These are phyloP conservation scores for Stemphylium beticola DNA, from an alignment of 2,329 filamentous ascomycete species.

Conservation along the genomic window DNA sequence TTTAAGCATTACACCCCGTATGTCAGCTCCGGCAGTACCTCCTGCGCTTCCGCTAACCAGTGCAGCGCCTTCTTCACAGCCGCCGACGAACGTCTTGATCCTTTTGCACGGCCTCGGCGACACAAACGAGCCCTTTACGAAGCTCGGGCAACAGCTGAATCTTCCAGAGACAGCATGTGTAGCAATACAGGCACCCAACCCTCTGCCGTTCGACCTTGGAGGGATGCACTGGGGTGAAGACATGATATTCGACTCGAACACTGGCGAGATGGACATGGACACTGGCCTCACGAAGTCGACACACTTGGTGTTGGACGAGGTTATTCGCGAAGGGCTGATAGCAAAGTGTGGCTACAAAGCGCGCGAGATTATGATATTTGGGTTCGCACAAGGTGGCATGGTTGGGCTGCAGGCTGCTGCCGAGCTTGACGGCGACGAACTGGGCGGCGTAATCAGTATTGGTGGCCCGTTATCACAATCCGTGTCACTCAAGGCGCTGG, in stretches of 20 bases:
- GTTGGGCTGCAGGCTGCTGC: slow-evolving; percentile 55
- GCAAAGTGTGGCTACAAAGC: slow-evolving; percentile 57
- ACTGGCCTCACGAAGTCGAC: slow-evolving; percentile 57
- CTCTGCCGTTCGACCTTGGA: slow-evolving; percentile 71
- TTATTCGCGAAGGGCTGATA: slow-evolving; percentile 55
- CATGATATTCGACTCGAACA: slow-evolving; percentile 60
- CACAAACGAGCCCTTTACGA: slow-evolving; percentile 69
- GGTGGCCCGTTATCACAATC: slow-evolving; percentile 63
- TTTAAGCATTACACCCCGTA: slow-evolving; percentile 55
- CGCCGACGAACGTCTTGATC: slow-evolving; percentile 76
- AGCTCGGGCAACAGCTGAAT: slow-evolving; percentile 70
- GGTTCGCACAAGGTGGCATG: slow-evolving; percentile 65
- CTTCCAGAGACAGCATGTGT: slow-evolving; percentile 81
- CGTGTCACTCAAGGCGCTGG: slow-evolving; percentile 33
- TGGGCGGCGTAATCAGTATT: slow-evolving; percentile 67
- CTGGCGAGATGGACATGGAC: slow-evolving; percentile 61
- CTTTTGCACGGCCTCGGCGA: slow-evolving; percentile 88
- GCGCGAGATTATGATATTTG: slow-evolving; percentile 61
- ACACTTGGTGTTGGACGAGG: slow-evolving; percentile 50
- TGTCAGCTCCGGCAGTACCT: slow-evolving; percentile 22
- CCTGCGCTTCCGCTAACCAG: slow-evolving; percentile 21
- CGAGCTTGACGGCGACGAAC: slow-evolving; percentile 48
- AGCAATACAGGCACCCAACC: slow-evolving; percentile 72
- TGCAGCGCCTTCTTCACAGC: slow-evolving; percentile 55
- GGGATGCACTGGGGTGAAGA: slow-evolving; percentile 70